Conservation (phyloP, 1,284 basidiomycete genomes). For the Cutaneotrichosporon dermatis region DNA sequence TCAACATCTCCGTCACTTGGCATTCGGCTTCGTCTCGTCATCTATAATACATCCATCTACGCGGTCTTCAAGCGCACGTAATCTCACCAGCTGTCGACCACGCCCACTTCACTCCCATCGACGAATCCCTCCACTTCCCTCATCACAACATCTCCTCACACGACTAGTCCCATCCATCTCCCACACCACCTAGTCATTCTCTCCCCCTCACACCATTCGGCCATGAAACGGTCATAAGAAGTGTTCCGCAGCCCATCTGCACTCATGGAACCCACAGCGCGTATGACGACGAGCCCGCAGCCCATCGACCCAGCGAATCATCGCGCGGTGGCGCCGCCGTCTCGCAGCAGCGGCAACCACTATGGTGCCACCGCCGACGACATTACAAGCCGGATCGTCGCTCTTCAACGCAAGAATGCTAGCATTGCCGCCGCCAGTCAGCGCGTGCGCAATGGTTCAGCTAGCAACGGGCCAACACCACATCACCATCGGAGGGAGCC, state of each 20-base stretch:
- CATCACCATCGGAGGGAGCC: background rate
- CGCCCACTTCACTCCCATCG: too few species aligned
- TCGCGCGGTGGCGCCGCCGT: constrained; percentile 1
- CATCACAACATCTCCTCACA: too few species aligned
- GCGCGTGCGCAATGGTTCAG: background rate
- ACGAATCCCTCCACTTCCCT: too few species aligned
- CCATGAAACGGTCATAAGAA: constrained; percentile 1
- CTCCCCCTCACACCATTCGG: background rate
- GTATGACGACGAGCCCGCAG: constrained; percentile 5
- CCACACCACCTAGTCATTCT: background rate
- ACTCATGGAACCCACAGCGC: constrained; percentile 1
- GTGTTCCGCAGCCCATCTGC: constrained; percentile 3
- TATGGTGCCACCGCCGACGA: background rate
- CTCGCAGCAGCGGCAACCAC: background rate
- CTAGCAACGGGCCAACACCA: background rate
- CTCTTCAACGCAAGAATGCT: constrained; percentile 35
- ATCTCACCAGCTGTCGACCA: too few species aligned
- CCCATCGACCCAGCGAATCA: constrained; percentile 1
- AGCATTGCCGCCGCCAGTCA: background rate
- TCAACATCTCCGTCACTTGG: too few species aligned
- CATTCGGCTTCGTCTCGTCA: too few species aligned
- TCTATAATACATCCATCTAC: too few species aligned
- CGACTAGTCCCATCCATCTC: too few species aligned
- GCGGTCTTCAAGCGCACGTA: too few species aligned
- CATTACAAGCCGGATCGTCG: constrained; percentile 23